A percentile compares a stretch with the other conserved stretches of the same genome.
phyloP scores from a whole-genome alignment of 192 early-diverging fungal species.

The Mortierella antarctica region DNA sequence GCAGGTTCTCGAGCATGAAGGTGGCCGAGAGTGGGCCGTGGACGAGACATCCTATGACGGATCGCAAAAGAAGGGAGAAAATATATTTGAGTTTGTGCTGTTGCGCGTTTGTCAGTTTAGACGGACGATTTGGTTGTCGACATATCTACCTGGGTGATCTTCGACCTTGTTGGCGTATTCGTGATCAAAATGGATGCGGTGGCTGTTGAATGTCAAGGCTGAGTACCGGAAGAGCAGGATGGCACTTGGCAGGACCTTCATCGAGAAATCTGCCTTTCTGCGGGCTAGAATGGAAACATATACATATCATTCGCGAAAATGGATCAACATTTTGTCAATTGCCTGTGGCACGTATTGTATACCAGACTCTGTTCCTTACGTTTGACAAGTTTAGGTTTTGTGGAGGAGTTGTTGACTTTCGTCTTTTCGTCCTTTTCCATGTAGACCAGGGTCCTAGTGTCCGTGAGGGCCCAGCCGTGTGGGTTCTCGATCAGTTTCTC shows the following conservation, averaged over 20 bases:
- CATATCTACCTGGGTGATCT: slow-evolving; percentile 66
- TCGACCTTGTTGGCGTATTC: slow-evolving; percentile 75
- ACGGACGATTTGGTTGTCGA: not conserved
- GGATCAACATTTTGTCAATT: not conserved
- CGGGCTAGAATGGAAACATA: slow-evolving; percentile 44
- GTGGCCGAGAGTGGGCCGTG: slow-evolving; percentile 87
- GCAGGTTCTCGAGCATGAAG: slow-evolving; percentile 74
- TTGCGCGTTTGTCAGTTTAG: not conserved
- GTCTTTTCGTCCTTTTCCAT: slow-evolving; percentile 46
- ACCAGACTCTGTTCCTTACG: slow-evolving; percentile 9
- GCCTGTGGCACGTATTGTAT: too few species aligned
- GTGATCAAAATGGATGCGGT: slow-evolving; percentile 90
- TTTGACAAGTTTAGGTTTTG: slow-evolving; percentile 45
- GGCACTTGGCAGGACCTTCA: slow-evolving; percentile 67
- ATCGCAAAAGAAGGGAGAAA: not conserved
- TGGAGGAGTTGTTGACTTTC: not conserved
- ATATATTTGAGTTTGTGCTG: not conserved
- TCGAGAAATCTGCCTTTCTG: slow-evolving; percentile 69
- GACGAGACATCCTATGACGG: slow-evolving; percentile 66
- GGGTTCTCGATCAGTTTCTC: slow-evolving; percentile 72
- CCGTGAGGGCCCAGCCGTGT: slow-evolving; percentile 67
- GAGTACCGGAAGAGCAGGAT: slow-evolving; percentile 89
- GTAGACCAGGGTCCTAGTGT: slow-evolving; percentile 79
- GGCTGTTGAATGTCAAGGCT: slow-evolving; percentile 90
- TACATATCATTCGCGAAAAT: not conserved